These are phyloP conservation scores for Dalbergia cochinchinensis DNA, from an alignment of 306 rosid genomes.

Conservation along the genomic window DNA sequence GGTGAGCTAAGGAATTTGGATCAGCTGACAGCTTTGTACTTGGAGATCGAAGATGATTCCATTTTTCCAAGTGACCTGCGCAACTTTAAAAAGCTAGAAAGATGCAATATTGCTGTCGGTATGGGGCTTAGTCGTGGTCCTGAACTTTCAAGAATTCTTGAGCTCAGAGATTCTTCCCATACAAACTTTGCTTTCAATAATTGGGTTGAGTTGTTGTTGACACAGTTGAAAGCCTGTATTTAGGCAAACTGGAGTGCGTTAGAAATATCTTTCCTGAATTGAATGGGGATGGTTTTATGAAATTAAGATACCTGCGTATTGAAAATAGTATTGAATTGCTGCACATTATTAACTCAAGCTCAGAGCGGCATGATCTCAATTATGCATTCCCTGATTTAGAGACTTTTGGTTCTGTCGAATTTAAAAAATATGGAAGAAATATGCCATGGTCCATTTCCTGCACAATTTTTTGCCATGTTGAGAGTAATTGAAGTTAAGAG, in stretches of 20 bases:
- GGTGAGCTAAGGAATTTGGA: constrained; percentile 22
- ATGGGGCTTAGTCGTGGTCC: no score
- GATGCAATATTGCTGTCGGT: constrained; percentile 8
- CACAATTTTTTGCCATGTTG: no score
- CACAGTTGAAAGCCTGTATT: constrained; percentile 6
- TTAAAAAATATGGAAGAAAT: background rate
- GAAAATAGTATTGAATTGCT: no score
- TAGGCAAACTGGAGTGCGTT: background rate
- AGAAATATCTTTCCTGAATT: no score
- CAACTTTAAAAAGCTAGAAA: background rate
- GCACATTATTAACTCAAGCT: no score
- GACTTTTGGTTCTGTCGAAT: no score
- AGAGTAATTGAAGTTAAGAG: background rate
- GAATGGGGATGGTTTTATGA: no score
- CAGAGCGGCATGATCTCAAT: no score
- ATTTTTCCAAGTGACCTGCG: background rate
- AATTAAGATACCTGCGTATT: no score
- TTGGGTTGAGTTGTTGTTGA: background rate
- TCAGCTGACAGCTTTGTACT: background rate
- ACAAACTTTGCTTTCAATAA: background rate
- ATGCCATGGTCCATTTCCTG: background rate
- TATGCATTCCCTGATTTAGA: no score
- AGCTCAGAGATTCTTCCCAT: background rate
- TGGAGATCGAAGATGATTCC: background rate
- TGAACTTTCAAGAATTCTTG: background rate